A percentile compares a stretch with the other conserved stretches of the same genome.
Evolutionary conservation across 1,284 basidiomycete genomes (phyloP).

Genomic region (Rhodotorula sp.): DNA sequence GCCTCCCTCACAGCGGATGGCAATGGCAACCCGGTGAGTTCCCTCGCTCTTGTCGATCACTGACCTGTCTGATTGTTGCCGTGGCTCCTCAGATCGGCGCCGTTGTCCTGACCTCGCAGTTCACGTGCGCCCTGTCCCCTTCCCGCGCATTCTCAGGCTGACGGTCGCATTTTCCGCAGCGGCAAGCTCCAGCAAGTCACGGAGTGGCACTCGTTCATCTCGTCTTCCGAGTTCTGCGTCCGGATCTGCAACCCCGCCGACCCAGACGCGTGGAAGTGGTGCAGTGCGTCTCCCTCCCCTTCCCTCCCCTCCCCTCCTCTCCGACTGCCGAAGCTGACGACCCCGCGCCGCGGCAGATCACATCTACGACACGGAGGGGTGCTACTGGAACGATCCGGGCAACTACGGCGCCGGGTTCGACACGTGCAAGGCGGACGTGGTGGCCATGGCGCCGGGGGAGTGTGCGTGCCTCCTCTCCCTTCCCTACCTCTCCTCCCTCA

Average conservation of each 20-base stretch:
- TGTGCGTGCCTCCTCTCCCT: conserved; percentile 40
- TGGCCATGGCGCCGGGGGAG: conserved; percentile 62
- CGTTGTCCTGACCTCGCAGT: conserved; percentile 37
- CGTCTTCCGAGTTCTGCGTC: conserved; percentile 43
- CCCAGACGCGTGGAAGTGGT: conserved; percentile 27
- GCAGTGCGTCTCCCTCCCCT: conserved; percentile 5
- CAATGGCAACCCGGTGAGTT: conserved; percentile 43
- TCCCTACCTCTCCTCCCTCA: neutral
- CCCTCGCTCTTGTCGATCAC: neutral
- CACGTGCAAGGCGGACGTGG: conserved; percentile 57
- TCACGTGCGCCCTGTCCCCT: conserved; percentile 12
- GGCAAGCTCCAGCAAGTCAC: conserved; percentile 44
- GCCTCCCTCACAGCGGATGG: conserved; percentile 25
- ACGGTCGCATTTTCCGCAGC: neutral
- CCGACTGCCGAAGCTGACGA: too few relatives aligned
- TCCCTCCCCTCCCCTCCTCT: conserved; percentile 44
- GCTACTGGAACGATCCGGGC: conserved; percentile 56
- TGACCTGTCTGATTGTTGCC: neutral
- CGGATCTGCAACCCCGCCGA: conserved; percentile 39
- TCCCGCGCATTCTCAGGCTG: too few relatives aligned
- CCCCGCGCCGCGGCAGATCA: too few relatives aligned
- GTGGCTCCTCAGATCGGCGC: conserved; percentile 33
- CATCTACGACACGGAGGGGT: conserved; percentile 54
- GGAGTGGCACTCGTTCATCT: conserved; percentile 45
- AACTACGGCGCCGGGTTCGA: conserved; percentile 62